A percentile compares a stretch with the other conserved stretches of the same genome.
These are phyloP conservation scores for Scytalidium lignicola DNA, from an alignment of 2,329 filamentous ascomycete species.

Conservation along the genomic window DNA sequence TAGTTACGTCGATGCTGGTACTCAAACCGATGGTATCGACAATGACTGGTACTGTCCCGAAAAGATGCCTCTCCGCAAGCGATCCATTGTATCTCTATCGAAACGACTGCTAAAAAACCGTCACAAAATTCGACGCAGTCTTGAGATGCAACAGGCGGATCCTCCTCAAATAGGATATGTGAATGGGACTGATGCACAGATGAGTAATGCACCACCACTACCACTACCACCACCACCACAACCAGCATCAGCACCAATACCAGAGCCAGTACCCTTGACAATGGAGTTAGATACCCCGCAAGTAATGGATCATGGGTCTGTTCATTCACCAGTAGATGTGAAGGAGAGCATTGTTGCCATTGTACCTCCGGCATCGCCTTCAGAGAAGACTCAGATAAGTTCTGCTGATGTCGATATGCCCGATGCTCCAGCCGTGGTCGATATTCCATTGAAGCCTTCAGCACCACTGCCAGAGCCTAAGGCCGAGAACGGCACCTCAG, in stretches of 20 bases:
- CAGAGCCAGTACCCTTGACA: slow-evolving; percentile 9
- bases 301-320: background rate
- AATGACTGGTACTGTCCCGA: slow-evolving; percentile 25
- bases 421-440: slow-evolving; percentile 18
- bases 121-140: slow-evolving; percentile 10
- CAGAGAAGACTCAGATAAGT: slow-evolving; percentile 16
- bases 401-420: slow-evolving; percentile 19
- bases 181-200: slow-evolving; percentile 5
- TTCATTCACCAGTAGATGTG: slow-evolving; percentile 18
- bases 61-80: slow-evolving; percentile 12
- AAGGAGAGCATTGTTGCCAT: slow-evolving; percentile 19
- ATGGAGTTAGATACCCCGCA: slow-evolving; percentile 13
- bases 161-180: background rate
- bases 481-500: background rate
- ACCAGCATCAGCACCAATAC: slow-evolving; percentile 6
- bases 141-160: slow-evolving; percentile 9
- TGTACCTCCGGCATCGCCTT: slow-evolving; percentile 20
- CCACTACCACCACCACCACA: background rate
- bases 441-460: slow-evolving; percentile 24
- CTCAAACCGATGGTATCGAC: slow-evolving; percentile 26
- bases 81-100: slow-evolving; percentile 22
- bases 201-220: slow-evolving; percentile 4
- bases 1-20: slow-evolving; percentile 22
- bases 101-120: slow-evolving; percentile 26
- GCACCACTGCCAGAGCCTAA: slow-evolving; percentile 19